Conservation (phyloP, 306 rosid species). For the Vigna trinervia region DNA sequence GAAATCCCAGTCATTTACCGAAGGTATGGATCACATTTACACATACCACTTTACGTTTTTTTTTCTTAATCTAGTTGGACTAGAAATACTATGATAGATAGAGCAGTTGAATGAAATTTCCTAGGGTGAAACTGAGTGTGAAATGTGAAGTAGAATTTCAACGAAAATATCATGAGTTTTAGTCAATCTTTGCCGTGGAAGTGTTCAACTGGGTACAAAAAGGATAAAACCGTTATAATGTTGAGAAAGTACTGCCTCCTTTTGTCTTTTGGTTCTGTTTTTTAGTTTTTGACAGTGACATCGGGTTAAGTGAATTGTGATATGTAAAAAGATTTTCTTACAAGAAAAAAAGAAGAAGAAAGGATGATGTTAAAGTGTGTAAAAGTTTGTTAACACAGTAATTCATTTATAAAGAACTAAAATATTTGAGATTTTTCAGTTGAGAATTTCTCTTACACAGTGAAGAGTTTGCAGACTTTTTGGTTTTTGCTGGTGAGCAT, state of each 20-base stretch:
- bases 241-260: background rate
- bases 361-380: too few species aligned
- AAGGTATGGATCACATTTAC: slow-evolving; percentile 37
- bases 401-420: too few species aligned
- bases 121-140: background rate
- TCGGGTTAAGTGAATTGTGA: background rate
- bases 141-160: background rate
- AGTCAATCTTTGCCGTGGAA: background rate
- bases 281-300: background rate
- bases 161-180: background rate
- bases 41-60: background rate
- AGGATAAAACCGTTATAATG: background rate
- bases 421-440: background rate
- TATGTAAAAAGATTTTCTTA: too few species aligned
- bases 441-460: background rate
- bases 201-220: background rate
- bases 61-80: slow-evolving; percentile 5
- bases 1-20: slow-evolving; percentile 66
- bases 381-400: too few species aligned
- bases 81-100: background rate
- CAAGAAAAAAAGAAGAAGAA: too few species aligned
- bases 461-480: background rate
- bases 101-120: background rate
- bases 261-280: background rate
- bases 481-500: background rate